phyloP scores from a whole-genome alignment of 1,139 yeast genomes.

The Insectozyma bohioensis region DNA sequence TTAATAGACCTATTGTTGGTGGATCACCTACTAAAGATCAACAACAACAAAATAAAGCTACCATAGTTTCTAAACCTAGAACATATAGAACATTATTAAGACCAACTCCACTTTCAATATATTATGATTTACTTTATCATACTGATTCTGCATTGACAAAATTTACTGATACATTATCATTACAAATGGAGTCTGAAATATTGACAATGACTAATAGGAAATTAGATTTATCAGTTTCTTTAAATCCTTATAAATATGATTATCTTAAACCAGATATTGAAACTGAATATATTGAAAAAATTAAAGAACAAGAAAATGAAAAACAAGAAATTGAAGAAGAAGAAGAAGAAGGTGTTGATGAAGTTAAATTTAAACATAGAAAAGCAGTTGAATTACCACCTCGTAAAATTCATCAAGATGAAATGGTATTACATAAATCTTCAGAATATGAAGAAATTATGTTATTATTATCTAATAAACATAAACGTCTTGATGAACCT shows the following conservation, averaged over 20 bases:
- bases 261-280: slow-evolving; percentile 47
- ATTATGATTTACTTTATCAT: slow-evolving; percentile 81
- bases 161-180: slow-evolving; percentile 74
- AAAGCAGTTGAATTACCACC: slow-evolving; percentile 42
- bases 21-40: slow-evolving; percentile 9
- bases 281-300: slow-evolving; percentile 45
- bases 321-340: slow-evolving; percentile 17
- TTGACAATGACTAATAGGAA: slow-evolving; percentile 76
- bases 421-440: slow-evolving; percentile 60
- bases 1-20: slow-evolving; percentile 11
- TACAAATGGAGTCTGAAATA: slow-evolving; percentile 82
- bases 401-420: slow-evolving; percentile 47
- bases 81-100: slow-evolving; percentile 73
- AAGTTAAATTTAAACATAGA: slow-evolving; percentile 46
- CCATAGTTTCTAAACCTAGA: slow-evolving; percentile 47
- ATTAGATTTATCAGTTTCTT: slow-evolving; percentile 68
- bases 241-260: slow-evolving; percentile 61
- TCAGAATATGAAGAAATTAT: slow-evolving; percentile 90
- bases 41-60: slow-evolving; percentile 8
- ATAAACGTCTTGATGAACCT: slow-evolving; percentile 38
- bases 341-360: slow-evolving; percentile 30
- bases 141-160: slow-evolving; percentile 75
- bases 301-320: slow-evolving; percentile 21
- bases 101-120: slow-evolving; percentile 79
- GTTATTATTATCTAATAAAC: slow-evolving; percentile 50